Base-by-base conservation (phyloP, 345 rosid species). In the Syzygium aqueum region DNA sequence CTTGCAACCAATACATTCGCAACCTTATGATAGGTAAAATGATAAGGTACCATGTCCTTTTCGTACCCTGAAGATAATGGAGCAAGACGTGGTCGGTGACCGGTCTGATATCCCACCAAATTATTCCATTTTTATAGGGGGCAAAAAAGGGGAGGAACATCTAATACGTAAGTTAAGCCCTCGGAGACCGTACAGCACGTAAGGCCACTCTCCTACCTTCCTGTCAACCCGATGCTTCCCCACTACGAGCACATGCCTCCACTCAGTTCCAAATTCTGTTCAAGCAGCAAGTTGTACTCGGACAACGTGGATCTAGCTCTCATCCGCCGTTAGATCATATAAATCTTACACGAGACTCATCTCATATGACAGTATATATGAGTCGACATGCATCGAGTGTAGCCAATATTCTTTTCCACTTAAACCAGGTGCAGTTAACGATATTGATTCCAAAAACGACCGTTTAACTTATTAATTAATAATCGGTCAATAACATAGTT, bases 281-380 rank as follows among this genome's bases (percentile, higher is more conserved):
- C 10, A 27, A 22, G 11, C 3, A 22, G 1, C 11, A 1, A 5
- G 40, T 9, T 33, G 6, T 33, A 21, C 78, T 33, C 13, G 0
- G 19, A 17, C 19, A 23, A 67, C 1, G 23, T 33, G 23, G 19
- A 17, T 67, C 11, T 6, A 67, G 1, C 13, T 67, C 13, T 3
- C 46, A 8, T 67, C 14, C 2, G 33, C 3, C 40, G 6, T 65
- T 65, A 65, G 11, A 65, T 65, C 77, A 15, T 28, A 1, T 0
- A 2, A 21, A 65, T 28, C 0, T 19, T 28, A n/a, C 16, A 14
- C 1, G 4, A 63, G 19, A 3, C 5, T 14, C 4, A 1, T 3
- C 22, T 65, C 78, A 65, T 65, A 11, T 65, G 43, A 65, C 1
- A 3, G 6, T 65, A 3, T 4, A 65, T 67, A 17, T 33, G 46